Percentiles rank a stretch among this genome's conserved stretches.
Conservation (phyloP, 306 rosid genomes). For the Oxytropis ochrocephala region DNA sequence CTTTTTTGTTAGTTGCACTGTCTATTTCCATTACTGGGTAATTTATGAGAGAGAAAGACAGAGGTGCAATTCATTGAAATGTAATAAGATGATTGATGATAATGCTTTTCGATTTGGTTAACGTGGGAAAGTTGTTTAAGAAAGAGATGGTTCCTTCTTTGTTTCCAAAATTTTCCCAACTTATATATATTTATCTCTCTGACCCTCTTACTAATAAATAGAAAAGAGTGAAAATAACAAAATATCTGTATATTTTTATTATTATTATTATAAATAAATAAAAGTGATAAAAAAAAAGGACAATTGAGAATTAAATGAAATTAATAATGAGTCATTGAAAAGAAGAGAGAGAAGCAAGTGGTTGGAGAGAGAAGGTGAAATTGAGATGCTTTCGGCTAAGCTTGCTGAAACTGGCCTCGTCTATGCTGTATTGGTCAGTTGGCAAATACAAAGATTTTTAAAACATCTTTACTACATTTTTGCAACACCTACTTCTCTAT, state of each 20-base stretch:
- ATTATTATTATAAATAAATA: too few relatives aligned
- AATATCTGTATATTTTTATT: not conserved
- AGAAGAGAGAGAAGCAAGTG: constrained; percentile 46
- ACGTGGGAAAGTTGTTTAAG: constrained; percentile 94
- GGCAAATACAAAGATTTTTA: constrained; percentile 40
- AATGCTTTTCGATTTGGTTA: constrained; percentile 94
- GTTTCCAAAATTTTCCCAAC: constrained; percentile 23
- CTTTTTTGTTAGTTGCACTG: constrained; percentile 45
- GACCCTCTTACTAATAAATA: constrained; percentile 19
- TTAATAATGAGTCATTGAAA: constrained; percentile 29
- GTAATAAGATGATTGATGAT: too few relatives aligned
- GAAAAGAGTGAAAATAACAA: not conserved
- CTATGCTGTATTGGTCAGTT: constrained; percentile 67
- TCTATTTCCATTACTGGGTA: constrained; percentile 61
- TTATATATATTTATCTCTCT: constrained; percentile 24
- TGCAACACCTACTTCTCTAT: constrained; percentile 33
- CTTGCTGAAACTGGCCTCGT: constrained; percentile 60
- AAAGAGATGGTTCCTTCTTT: constrained; percentile 78
- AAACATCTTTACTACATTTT: constrained; percentile 40
- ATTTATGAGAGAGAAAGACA: constrained; percentile 21
- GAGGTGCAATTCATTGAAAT: not conserved
- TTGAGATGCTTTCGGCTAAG: constrained; percentile 46
- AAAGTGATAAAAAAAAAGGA: not conserved
- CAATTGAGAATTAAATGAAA: constrained; percentile 11
- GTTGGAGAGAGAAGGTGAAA: constrained; percentile 19